These are phyloP conservation scores for Epicoccum nigrum DNA, from an alignment of 2,329 filamentous ascomycete species.

Conservation along the genomic window DNA sequence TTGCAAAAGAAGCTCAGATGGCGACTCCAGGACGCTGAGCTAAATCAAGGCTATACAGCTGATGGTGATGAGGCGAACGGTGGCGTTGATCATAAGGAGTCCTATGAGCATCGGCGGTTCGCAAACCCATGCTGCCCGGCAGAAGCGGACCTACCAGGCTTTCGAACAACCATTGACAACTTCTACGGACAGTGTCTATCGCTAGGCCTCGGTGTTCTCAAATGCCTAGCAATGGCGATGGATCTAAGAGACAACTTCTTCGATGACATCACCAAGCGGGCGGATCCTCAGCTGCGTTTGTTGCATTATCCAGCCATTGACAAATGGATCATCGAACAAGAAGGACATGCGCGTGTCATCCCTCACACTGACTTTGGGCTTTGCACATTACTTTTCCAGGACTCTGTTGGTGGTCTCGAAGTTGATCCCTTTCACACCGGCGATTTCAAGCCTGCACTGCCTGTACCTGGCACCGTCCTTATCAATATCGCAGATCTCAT, in stretches of 20 bases:
- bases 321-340: constrained; percentile 27
- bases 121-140: constrained; percentile 28
- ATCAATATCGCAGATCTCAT: constrained; percentile 37
- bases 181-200: constrained; percentile 33
- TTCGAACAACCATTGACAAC: constrained; percentile 32
- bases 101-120: constrained; percentile 32
- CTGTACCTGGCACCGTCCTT: constrained; percentile 30
- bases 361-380: constrained; percentile 44
- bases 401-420: constrained; percentile 47
- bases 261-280: constrained; percentile 28
- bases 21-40: constrained; percentile 45
- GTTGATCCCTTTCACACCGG: constrained; percentile 36
- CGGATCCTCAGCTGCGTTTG: constrained; percentile 36
- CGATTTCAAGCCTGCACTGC: constrained; percentile 33
- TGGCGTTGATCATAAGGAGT: constrained; percentile 37
- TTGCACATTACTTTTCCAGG: constrained; percentile 49
- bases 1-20: constrained; percentile 42
- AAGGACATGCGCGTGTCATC: constrained; percentile 34
- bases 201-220: constrained; percentile 29
- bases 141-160: constrained; percentile 27
- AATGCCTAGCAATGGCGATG: constrained; percentile 36
- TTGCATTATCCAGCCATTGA: constrained; percentile 38
- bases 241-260: constrained; percentile 35
- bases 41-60: constrained; percentile 50
- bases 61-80: constrained; percentile 46